phyloP scores from a whole-genome alignment of 2,329 filamentous ascomycete genomes.

The Onygenales sp. region DNA sequence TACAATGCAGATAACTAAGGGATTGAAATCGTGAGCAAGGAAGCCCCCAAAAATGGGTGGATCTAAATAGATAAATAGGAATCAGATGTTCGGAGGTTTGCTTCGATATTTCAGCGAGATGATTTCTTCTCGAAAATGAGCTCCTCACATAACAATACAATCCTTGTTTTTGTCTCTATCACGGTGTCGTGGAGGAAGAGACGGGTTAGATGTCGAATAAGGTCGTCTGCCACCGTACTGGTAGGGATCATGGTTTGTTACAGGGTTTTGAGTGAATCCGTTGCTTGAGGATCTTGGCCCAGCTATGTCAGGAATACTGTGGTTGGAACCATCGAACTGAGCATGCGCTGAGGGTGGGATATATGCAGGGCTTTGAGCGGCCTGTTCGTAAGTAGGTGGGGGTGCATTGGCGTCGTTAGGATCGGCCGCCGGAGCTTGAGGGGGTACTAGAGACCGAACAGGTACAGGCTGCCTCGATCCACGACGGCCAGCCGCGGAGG shows the following conservation, averaged over 20 bases:
- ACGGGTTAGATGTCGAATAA: neutral
- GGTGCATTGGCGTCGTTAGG: slow-evolving; percentile 43
- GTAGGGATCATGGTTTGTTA: neutral
- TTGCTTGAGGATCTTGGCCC: slow-evolving; percentile 10
- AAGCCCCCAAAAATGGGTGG: neutral
- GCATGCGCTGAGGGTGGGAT: slow-evolving; percentile 38
- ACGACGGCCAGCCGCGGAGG: slow-evolving; percentile 15
- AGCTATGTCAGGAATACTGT: slow-evolving; percentile 6
- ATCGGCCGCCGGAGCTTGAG: slow-evolving; percentile 21
- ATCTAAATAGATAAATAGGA: neutral
- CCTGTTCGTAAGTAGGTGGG: slow-evolving; percentile 58
- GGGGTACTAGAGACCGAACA: slow-evolving; percentile 37
- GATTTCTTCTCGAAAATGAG: neutral
- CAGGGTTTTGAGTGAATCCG: neutral
- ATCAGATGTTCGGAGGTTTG: neutral
- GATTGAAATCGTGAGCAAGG: neutral
- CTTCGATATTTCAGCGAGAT: too few species aligned
- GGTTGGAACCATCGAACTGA: slow-evolving; percentile 15
- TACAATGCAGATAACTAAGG: too few species aligned
- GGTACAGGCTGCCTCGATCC: slow-evolving; percentile 18
- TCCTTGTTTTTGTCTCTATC: slow-evolving; percentile 31
- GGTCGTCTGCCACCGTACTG: neutral
- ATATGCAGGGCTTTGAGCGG: slow-evolving; percentile 48
- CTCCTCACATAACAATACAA: slow-evolving; percentile 34
- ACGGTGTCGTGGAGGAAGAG: slow-evolving; percentile 1